Evolutionary conservation across 2,329 filamentous ascomycete species (phyloP), one percentile per base, ranked within the genome.

Genomic region (Rosellinia necatrix): DNA sequence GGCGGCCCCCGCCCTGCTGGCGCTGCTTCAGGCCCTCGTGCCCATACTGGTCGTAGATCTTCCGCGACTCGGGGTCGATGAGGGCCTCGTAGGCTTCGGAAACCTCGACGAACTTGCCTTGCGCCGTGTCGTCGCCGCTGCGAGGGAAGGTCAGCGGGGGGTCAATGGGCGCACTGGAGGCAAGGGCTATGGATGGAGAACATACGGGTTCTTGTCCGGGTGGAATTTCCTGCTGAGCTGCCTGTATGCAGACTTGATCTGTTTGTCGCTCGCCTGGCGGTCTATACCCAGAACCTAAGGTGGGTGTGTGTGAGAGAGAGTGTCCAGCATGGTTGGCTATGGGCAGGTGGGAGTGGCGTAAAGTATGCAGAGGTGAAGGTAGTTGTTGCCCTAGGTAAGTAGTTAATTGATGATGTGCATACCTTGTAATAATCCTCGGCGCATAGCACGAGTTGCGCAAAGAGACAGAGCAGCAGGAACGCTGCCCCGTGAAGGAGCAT

Each of bases 171-270:
- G 43, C 32, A 43, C 32, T 12, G 6, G 19, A 6, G 12, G 15
- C 1, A 6, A 24, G 25, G 22, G n/a, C 25, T 7, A 32, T 12
- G 49, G 17, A 47, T 40, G 15, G 3, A 27, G 27, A 51, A 77
- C 89, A 68, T 83, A 94, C 88, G 93, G 92, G 68, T 97, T 97
- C 83, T 99, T 99, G 75, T 99, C 94, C 3, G 94, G 94, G 71
- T 99, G 94, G 73, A 84, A 97, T 73, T 96, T 96, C 75, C 97
- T 97, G 78, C 90, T 96, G 9, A 99, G 81, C 58, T 86, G 87
- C 58, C 92, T 86, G 75, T 99, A 99, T 19, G 94, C 92, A 41
- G 90, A 89, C 75, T 99, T 99, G 71, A 99, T 88, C 68, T 97
- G 89, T 68, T 87, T 87, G 50, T 96, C 92, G 42, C 85, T 87